These are phyloP conservation scores for Fremontodendron californicum DNA, from an alignment of 345 rosid species.

Conservation along the genomic window DNA sequence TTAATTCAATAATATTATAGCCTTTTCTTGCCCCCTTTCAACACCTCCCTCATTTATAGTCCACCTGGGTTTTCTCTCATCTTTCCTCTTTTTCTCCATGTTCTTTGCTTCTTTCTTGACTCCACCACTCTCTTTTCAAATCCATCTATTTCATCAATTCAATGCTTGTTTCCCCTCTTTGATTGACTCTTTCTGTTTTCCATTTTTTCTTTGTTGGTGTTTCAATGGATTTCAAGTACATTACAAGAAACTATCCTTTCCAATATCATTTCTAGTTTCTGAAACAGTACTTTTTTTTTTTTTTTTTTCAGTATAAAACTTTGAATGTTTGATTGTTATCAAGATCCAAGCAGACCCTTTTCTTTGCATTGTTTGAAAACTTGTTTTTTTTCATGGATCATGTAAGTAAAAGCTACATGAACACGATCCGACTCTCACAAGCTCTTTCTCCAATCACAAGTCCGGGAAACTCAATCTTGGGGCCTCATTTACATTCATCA, in stretches of 20 bases:
- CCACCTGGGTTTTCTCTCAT: constrained; percentile 24
- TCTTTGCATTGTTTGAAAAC: not conserved
- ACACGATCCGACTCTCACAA: constrained; percentile 22
- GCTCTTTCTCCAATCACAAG: constrained; percentile 31
- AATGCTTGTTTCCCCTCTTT: not conserved
- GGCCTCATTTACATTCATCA: constrained; percentile 27
- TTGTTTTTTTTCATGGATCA: constrained; percentile 41
- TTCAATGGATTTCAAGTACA: not conserved
- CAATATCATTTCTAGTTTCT: not conserved
- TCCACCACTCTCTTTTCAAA: constrained; percentile 1
- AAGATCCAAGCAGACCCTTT: constrained; percentile 11
- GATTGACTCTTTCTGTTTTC: not conserved
- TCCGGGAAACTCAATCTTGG: constrained; percentile 23
- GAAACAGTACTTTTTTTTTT: not conserved
- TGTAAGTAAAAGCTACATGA: constrained; percentile 21
- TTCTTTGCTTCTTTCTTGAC: constrained; percentile 9
- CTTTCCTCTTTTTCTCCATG: constrained; percentile 16
- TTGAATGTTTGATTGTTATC: constrained; percentile 4
- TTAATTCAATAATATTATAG: constrained; percentile 10
- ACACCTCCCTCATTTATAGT: constrained; percentile 16
- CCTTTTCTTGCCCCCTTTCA: not conserved
- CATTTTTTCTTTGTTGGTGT: not conserved
- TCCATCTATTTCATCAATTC: constrained; percentile 5
- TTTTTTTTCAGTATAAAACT: not conserved
- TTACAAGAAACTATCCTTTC: not conserved